These are phyloP conservation scores for Myotisia sp. DNA, from an alignment of 2,329 filamentous ascomycete genomes.

Conservation along the genomic window DNA sequence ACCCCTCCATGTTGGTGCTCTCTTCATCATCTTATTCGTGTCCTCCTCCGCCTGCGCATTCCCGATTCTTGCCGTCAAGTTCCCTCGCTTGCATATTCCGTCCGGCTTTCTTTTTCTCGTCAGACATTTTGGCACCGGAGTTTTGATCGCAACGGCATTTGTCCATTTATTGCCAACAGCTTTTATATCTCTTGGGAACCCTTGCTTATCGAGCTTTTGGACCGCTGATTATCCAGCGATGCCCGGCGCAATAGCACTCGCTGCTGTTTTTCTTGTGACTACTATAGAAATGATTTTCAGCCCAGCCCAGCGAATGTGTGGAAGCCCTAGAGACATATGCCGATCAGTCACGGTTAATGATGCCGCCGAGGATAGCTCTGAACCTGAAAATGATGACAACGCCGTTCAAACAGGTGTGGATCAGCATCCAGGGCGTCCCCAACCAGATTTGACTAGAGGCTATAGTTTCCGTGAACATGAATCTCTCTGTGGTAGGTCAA, in stretches of 20 bases:
- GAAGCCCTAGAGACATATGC: constrained; percentile 6
- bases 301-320: constrained; percentile 20
- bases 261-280: constrained; percentile 32
- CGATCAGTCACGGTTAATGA: constrained; percentile 1
- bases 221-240: constrained; percentile 34
- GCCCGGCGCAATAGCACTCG: constrained; percentile 35
- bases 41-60: constrained; percentile 47
- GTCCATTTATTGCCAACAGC: constrained; percentile 60
- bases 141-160: constrained; percentile 74
- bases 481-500: constrained; percentile 17
- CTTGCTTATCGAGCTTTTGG: constrained; percentile 40
- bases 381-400: not conserved
- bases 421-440: constrained; percentile 5
- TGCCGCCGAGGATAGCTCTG: too few species aligned
- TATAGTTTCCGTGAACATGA: constrained; percentile 14
- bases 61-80: constrained; percentile 48
- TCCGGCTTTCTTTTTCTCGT: constrained; percentile 50
- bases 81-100: constrained; percentile 44
- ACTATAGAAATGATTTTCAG: constrained; percentile 45
- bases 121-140: constrained; percentile 67
- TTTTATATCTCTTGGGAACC: constrained; percentile 51
- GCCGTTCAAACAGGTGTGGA: not conserved
- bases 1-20: constrained; percentile 47
- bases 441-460: constrained; percentile 13
- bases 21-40: constrained; percentile 47